phyloP scores from a whole-genome alignment of 345 rosid genomes.

The Lenwebbia sp. region DNA sequence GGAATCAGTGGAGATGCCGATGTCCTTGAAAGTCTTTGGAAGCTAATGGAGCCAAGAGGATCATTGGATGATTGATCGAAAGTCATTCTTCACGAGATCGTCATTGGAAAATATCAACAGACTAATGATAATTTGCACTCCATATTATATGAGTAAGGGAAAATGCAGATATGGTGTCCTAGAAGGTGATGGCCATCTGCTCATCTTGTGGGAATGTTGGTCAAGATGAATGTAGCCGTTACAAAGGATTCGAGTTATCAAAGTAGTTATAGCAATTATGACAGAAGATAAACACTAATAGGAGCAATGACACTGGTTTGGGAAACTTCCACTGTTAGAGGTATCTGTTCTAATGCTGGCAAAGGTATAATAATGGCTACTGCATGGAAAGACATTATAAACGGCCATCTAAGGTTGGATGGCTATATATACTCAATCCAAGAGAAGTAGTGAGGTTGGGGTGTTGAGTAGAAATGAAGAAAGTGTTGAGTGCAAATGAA shows the following conservation, averaged over 20 bases:
- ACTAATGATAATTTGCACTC: background rate
- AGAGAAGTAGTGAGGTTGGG: background rate
- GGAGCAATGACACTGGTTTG: background rate
- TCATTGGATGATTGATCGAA: background rate
- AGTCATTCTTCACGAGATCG: background rate
- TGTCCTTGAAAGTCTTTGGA: background rate
- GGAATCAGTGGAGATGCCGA: too few species aligned
- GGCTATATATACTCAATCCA: background rate
- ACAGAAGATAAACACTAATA: accelerated
- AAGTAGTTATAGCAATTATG: background rate
- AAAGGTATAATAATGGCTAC: background rate
- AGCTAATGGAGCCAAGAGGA: background rate
- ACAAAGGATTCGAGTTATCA: background rate
- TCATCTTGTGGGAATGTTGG: background rate
- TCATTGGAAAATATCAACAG: background rate
- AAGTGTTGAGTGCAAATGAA: background rate
- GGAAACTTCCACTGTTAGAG: too few species aligned
- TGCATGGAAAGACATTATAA: background rate
- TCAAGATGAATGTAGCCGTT: background rate
- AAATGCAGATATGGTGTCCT: background rate
- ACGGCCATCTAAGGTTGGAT: background rate
- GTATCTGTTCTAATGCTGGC: background rate
- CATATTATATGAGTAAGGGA: background rate
- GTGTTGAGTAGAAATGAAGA: background rate
- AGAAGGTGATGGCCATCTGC: background rate